Evolutionary conservation across 176 grass and related monocot species (phyloP).

Genomic region (Aechmea fasciata): DNA sequence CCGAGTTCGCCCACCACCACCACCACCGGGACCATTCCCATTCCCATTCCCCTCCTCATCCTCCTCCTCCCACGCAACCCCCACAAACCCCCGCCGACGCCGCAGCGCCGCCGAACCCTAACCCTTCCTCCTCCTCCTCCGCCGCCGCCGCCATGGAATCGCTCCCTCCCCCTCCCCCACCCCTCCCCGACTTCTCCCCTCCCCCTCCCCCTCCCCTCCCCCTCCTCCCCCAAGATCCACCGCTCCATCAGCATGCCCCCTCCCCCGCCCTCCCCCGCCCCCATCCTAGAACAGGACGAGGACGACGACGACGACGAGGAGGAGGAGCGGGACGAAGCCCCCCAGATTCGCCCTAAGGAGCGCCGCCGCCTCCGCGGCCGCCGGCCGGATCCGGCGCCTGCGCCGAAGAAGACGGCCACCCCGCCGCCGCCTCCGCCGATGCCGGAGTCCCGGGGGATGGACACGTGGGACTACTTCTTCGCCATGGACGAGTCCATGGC

Average conservation of each 20-base stretch:
- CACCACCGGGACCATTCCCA: not conserved
- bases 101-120: conserved; percentile 20
- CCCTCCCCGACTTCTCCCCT: conserved; percentile 68
- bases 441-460: conserved; percentile 26
- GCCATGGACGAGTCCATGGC: conserved; percentile 64
- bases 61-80: not conserved
- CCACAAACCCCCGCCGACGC: not conserved
- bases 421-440: conserved; percentile 27
- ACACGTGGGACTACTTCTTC: conserved; percentile 88
- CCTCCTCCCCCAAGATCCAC: conserved; percentile 66
- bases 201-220: conserved; percentile 39
- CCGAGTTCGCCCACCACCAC: conserved; percentile 78
- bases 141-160: conserved; percentile 32
- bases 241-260: conserved; percentile 83
- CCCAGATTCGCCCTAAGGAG: conserved; percentile 30
- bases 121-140: conserved; percentile 18
- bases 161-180: conserved; percentile 66
- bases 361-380: conserved; percentile 31
- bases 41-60: not conserved
- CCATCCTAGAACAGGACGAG: conserved; percentile 68
- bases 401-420: conserved; percentile 30
- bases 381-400: conserved; percentile 11
- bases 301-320: conserved; percentile 33
- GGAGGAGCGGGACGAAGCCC: conserved; percentile 35
- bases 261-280: conserved; percentile 16